phyloP scores from a whole-genome alignment of 116 monocot species.

The Zostera marina region DNA sequence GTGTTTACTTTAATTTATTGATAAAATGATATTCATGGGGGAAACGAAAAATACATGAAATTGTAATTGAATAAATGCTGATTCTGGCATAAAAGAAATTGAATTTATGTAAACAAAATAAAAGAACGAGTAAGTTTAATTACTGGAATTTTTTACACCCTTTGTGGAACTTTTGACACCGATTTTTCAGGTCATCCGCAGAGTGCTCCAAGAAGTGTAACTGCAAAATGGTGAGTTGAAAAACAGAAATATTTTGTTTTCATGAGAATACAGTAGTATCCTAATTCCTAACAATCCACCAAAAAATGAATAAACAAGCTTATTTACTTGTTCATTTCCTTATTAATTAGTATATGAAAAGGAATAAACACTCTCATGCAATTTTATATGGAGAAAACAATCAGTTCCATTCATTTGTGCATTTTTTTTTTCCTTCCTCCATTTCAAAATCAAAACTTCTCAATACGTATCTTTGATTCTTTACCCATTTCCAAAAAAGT shows the following conservation, averaged over 20 bases:
- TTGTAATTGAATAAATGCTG: neutral
- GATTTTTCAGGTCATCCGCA: slow-evolving; percentile 66
- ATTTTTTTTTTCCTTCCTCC: too few relatives aligned
- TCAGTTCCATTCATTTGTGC: too few relatives aligned
- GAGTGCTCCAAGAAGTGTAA: slow-evolving; percentile 52
- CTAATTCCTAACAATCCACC: neutral
- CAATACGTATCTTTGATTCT: too few relatives aligned
- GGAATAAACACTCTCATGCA: too few relatives aligned
- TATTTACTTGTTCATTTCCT: too few relatives aligned
- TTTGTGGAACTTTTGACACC: slow-evolving; percentile 74
- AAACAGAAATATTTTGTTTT: neutral
- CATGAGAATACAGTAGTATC: neutral
- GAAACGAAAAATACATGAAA: neutral
- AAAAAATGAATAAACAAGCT: neutral
- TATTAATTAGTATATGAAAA: too few relatives aligned
- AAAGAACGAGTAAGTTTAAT: slow-evolving; percentile 5
- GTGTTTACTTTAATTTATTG: too few relatives aligned
- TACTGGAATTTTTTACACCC: slow-evolving; percentile 89
- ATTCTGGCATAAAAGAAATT: neutral
- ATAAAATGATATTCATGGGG: too few relatives aligned
- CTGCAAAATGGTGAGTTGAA: slow-evolving; percentile 17
- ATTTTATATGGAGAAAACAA: too few relatives aligned
- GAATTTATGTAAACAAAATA: neutral
- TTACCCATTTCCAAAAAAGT: too few relatives aligned
- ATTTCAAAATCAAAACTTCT: too few relatives aligned